Evolutionary conservation across 805 yeast species (phyloP).

Genomic region (Blastobotrys chiropterorum): DNA sequence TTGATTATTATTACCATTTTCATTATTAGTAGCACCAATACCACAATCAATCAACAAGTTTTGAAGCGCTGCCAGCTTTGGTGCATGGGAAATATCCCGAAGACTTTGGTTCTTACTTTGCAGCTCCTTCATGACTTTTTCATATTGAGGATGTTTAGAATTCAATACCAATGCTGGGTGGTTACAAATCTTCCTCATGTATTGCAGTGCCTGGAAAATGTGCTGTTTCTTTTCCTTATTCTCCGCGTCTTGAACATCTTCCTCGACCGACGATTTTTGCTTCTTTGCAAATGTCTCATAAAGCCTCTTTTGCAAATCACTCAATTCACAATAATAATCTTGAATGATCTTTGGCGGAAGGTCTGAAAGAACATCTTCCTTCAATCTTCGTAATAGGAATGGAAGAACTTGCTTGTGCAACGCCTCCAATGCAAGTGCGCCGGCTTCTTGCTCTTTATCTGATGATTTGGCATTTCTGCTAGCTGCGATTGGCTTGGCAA

Average conservation of each 20-base stretch:
- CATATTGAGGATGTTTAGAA: constrained; percentile 74
- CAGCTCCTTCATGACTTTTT: constrained; percentile 59
- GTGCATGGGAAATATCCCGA: constrained; percentile 78
- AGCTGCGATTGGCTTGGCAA: constrained; percentile 97
- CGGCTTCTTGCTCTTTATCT: constrained; percentile 92
- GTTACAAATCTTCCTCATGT: constrained; percentile 94
- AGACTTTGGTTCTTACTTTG: constrained; percentile 51
- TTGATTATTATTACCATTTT: constrained; percentile 26
- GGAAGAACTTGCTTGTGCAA: constrained; percentile 95
- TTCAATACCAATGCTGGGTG: constrained; percentile 89
- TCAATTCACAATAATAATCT: constrained; percentile 94
- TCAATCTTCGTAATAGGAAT: constrained; percentile 89
- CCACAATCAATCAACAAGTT: constrained; percentile 88
- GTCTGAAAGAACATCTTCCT: constrained; percentile 93
- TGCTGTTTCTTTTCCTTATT: constrained; percentile 64
- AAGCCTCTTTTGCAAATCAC: constrained; percentile 80
- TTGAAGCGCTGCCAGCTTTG: constrained; percentile 77
- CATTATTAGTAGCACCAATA: constrained; percentile 44
- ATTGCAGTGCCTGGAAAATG: constrained; percentile 94
- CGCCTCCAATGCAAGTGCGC: constrained; percentile 92
- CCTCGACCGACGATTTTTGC: constrained; percentile 66
- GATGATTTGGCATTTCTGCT: constrained; percentile 77
- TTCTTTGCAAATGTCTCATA: constrained; percentile 85
- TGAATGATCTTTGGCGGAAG: constrained; percentile 97
- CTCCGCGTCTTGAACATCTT: constrained; percentile 44